Percentiles rank a stretch among this genome's conserved stretches.
Conservation (phyloP, 306 rosid genomes). For the Gynostemma pentaphyllum region DNA sequence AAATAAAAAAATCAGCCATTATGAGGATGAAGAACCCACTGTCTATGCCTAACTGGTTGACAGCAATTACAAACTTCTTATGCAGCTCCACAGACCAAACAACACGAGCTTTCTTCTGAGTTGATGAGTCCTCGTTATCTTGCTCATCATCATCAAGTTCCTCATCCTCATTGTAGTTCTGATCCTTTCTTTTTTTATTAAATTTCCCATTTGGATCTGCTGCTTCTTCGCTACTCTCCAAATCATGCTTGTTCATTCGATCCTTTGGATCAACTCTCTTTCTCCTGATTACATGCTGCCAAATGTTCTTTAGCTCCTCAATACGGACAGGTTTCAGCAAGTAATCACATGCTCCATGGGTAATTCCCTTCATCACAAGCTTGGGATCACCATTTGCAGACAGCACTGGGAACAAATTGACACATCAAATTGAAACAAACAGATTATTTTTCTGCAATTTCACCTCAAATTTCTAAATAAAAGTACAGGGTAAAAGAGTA, state of each 20-base stretch:
- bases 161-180: conserved; percentile 61
- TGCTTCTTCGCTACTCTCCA: conserved; percentile 26
- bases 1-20: neutral
- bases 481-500: neutral
- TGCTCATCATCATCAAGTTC: conserved; percentile 47
- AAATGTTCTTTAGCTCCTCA: conserved; percentile 90
- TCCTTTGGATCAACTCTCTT: conserved; percentile 75
- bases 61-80: conserved; percentile 87
- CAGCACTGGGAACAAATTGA: conserved; percentile 48
- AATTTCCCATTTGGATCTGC: conserved; percentile 61
- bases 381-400: conserved; percentile 72
- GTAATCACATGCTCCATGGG: conserved; percentile 99
- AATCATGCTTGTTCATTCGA: conserved; percentile 24
- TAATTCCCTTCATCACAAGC: conserved; percentile 92
- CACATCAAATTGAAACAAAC: conserved; percentile 4
- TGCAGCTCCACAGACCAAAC: conserved; percentile 98
- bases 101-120: conserved; percentile 94
- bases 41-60: conserved; percentile 86
- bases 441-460: conserved; percentile 6
- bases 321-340: conserved; percentile 86
- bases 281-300: conserved; percentile 93
- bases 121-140: conserved; percentile 58
- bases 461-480: neutral
- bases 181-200: conserved; percentile 69
- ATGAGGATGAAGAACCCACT: conserved; percentile 42